Conservation (phyloP, 768 basidiomycete genomes). For the Dioszegia aurantiaca region DNA sequence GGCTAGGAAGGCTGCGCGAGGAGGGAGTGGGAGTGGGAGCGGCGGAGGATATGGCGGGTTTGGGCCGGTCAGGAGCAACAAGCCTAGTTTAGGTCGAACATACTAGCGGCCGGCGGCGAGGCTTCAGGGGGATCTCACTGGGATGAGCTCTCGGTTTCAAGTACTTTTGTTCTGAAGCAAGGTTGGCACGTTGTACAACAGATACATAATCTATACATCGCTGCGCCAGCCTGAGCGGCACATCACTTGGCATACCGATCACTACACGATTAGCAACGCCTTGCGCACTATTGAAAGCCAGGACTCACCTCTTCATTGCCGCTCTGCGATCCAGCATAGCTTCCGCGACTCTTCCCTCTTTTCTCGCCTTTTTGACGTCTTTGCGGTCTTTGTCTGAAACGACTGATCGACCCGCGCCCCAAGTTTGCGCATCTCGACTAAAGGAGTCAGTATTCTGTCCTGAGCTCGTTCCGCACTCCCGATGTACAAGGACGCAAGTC, state of each 20-base stretch:
- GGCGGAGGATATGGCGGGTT: conserved; percentile 21
- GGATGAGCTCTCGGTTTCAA: no score
- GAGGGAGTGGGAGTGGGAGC: conserved; percentile 20
- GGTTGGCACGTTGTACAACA: conserved; percentile 1
- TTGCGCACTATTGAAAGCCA: background rate
- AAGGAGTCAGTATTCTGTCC: background rate
- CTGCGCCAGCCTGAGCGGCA: background rate
- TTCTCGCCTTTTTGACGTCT: conserved; percentile 48
- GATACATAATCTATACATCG: background rate
- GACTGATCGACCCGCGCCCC: conserved; percentile 43
- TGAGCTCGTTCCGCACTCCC: no score
- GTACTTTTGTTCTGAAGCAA: no score
- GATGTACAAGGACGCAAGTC: no score
- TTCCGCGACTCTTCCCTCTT: conserved; percentile 50
- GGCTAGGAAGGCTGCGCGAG: conserved; percentile 73
- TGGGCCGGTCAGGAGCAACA: conserved; percentile 13
- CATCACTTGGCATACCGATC: conserved; percentile 48
- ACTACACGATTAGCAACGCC: conserved; percentile 17
- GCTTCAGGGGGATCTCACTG: no score
- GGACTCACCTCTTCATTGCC: conserved; percentile 46
- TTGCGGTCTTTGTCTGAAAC: conserved; percentile 44
- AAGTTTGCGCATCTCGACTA: conserved; percentile 47
- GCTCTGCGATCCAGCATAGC: conserved; percentile 51
- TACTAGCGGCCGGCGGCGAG: background rate
- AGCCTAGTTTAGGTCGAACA: conserved; percentile 6